A percentile compares a stretch with the other conserved stretches of the same genome.
phyloP scores from a whole-genome alignment of 306 rosid species.

The Gleditsia sinensis region DNA sequence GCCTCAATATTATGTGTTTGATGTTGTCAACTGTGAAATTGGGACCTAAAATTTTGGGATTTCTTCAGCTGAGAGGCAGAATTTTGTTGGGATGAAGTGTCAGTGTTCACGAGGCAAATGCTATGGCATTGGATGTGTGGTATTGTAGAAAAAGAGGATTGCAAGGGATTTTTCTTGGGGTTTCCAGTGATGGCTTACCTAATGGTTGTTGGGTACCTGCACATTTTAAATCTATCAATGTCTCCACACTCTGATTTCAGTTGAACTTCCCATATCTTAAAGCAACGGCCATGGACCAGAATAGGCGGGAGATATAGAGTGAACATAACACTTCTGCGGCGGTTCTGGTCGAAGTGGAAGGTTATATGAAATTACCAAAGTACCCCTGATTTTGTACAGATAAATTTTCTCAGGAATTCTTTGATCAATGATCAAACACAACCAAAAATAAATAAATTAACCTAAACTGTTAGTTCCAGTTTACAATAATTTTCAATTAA shows the following conservation, averaged over 20 bases:
- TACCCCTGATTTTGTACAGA: neutral
- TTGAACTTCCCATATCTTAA: conserved; percentile 68
- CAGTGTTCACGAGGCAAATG: conserved; percentile 3
- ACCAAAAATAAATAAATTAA: neutral
- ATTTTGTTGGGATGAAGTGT: neutral
- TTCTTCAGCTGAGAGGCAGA: conserved; percentile 22
- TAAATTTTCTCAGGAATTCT: neutral
- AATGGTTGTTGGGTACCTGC: conserved; percentile 55
- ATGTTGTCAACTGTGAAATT: neutral
- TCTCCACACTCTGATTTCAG: conserved; percentile 35
- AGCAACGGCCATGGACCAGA: conserved; percentile 59
- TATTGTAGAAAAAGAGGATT: conserved; percentile 26
- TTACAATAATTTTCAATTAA: too few species aligned
- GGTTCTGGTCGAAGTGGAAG: conserved; percentile 46
- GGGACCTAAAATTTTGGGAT: conserved; percentile 10
- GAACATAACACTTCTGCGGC: conserved; percentile 66
- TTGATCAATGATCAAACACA: conserved; percentile 11
- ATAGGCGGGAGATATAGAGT: conserved; percentile 39
- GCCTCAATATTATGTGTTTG: conserved; percentile 25
- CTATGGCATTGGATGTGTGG: conserved; percentile 24
- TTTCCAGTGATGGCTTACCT: conserved; percentile 49
- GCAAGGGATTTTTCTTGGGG: conserved; percentile 29
- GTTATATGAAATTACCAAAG: too few species aligned
- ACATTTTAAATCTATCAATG: conserved; percentile 27
- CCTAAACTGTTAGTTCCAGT: too few species aligned